These are phyloP conservation scores for Fusarium pseudocircinatum DNA, from an alignment of 2,329 filamentous ascomycete species.

Conservation along the genomic window DNA sequence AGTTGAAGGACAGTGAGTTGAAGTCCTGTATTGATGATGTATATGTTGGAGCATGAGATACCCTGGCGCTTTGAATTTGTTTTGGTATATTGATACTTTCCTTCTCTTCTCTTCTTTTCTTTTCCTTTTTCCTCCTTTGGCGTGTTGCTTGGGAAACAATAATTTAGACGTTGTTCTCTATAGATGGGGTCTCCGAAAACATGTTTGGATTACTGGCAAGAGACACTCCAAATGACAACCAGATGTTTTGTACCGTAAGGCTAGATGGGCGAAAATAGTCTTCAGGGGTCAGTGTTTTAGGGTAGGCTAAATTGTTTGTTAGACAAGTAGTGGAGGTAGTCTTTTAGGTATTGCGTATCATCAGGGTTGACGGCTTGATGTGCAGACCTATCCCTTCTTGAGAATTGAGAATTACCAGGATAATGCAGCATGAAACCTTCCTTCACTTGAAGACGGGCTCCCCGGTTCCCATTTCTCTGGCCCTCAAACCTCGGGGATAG, in stretches of 20 bases:
- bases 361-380: neutral
- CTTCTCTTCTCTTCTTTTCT: neutral
- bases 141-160: neutral
- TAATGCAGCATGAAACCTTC: neutral
- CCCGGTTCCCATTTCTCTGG: no score
- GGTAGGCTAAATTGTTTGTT: neutral
- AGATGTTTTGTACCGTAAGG: no score
- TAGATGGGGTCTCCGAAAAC: neutral
- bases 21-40: neutral
- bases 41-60: slow-evolving; percentile 13
- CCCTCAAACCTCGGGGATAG: neutral
- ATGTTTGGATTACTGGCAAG: neutral
- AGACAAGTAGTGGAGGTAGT: no score
- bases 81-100: neutral
- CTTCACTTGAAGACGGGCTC: neutral
- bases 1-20: neutral
- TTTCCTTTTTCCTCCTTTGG: neutral
- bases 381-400: neutral
- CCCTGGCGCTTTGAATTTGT: slow-evolving; percentile 6
- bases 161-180: neutral
- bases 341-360: neutral
- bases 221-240: neutral
- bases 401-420: neutral
- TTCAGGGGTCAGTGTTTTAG: neutral
- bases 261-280: neutral